Evolutionary conservation across 1,139 yeast species (phyloP).

Genomic region (Kazachstania sp.): DNA sequence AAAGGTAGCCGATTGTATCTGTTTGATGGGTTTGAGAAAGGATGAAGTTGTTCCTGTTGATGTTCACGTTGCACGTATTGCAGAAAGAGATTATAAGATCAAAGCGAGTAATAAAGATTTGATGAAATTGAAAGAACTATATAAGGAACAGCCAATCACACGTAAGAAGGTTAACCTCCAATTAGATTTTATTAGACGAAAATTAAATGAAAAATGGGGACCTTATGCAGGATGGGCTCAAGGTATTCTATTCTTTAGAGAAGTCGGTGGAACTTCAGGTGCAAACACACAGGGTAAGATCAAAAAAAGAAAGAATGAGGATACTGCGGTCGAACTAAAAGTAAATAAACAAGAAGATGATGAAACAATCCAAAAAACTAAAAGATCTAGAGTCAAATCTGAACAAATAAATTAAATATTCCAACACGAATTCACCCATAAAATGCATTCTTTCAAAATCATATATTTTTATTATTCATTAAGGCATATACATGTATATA

Average conservation of each 20-base stretch:
- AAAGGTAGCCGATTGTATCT: slow-evolving; percentile 93
- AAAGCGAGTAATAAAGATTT: slow-evolving; percentile 35
- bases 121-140: slow-evolving; percentile 27
- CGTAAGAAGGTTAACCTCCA: slow-evolving; percentile 50
- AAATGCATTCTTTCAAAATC: not conserved
- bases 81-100: slow-evolving; percentile 68
- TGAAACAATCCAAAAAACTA: not conserved
- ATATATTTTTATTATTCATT: not conserved
- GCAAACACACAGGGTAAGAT: slow-evolving; percentile 26
- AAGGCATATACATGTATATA: not conserved
- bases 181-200: slow-evolving; percentile 43
- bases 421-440: not conserved
- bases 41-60: slow-evolving; percentile 91
- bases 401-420: slow-evolving; percentile 1
- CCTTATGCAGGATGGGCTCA: slow-evolving; percentile 98
- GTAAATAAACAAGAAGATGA: not conserved
- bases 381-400: not conserved
- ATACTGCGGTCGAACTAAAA: not conserved
- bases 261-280: slow-evolving; percentile 51
- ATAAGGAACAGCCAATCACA: slow-evolving; percentile 26
- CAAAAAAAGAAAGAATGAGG: slow-evolving; percentile 14
- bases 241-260: slow-evolving; percentile 81
- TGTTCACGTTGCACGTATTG: slow-evolving; percentile 93
- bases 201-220: slow-evolving; percentile 71
- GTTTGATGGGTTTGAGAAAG: slow-evolving; percentile 84